Conservation (phyloP, 2,329 filamentous ascomycete species). For the Colletotrichum siamense region DNA sequence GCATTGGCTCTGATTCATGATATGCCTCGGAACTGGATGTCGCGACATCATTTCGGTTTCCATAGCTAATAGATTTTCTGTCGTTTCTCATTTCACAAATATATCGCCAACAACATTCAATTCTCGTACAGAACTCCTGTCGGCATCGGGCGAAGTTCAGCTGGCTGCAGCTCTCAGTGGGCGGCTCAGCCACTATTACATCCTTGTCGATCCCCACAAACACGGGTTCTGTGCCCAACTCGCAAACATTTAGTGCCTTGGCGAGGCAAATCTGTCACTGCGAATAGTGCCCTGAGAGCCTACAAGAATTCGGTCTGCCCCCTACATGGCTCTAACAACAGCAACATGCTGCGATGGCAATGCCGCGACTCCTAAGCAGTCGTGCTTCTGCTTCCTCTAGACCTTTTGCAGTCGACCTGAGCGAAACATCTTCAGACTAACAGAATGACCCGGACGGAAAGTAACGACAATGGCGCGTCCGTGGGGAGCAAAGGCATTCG, state of each 20-base stretch:
- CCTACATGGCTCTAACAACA: not conserved
- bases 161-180: not conserved
- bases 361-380: not conserved
- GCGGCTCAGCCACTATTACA: not conserved
- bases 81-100: not conserved
- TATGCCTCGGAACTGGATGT: not conserved
- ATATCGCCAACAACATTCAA: not conserved
- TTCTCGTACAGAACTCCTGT: not conserved
- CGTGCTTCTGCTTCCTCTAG: not conserved
- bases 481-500: not conserved
- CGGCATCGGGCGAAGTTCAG: not conserved
- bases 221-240: not conserved
- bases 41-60: not conserved
- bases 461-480: too few species aligned
- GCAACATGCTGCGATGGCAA: not conserved
- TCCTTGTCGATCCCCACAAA: not conserved
- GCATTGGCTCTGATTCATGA: not conserved
- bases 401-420: not conserved
- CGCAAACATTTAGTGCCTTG: not conserved
- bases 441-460: not conserved
- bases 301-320: not conserved
- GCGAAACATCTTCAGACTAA: not conserved
- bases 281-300: not conserved
- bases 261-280: not conserved
- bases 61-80: not conserved